Percentiles rank a stretch among this genome's conserved stretches.
These are phyloP conservation scores for Anisodus tanguticus DNA, from an alignment of 257 asterid species.

Conservation along the genomic window DNA sequence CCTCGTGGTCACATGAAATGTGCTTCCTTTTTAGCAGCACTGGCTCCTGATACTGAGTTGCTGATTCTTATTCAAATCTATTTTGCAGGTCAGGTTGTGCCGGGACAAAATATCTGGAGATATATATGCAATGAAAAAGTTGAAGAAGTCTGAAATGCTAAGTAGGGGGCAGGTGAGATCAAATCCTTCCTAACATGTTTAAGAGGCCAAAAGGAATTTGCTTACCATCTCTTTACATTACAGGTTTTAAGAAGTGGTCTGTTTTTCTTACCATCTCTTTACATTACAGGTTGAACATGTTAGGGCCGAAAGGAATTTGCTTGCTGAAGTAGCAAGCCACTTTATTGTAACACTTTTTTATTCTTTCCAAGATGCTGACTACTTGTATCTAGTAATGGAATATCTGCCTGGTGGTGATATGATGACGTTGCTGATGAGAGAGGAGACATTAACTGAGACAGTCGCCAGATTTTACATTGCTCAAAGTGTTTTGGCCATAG, in stretches of 20 bases:
- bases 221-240: conserved; percentile 31
- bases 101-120: conserved; percentile 72
- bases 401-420: conserved; percentile 94
- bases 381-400: conserved; percentile 89
- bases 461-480: conserved; percentile 84
- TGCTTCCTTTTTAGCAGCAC: conserved; percentile 2
- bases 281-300: conserved; percentile 82
- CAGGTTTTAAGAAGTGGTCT: conserved; percentile 38
- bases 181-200: conserved; percentile 19
- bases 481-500: conserved; percentile 79
- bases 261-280: conserved; percentile 29
- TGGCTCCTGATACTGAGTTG: conserved; percentile 2
- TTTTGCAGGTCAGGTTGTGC: conserved; percentile 77
- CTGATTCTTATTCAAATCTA: conserved; percentile 32
- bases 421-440: conserved; percentile 90
- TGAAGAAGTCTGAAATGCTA: conserved; percentile 90
- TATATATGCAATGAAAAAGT: conserved; percentile 84
- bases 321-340: conserved; percentile 80
- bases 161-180: conserved; percentile 82
- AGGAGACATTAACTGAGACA: conserved; percentile 84
- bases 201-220: not conserved
- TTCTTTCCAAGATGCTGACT: conserved; percentile 89
- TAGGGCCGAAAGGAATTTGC: conserved; percentile 87
- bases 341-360: conserved; percentile 81
- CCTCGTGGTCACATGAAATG: not conserved